A percentile compares a stretch with the other conserved stretches of the same genome.
These are phyloP conservation scores for Erythrobasidium yunnanense DNA, from an alignment of 768 basidiomycete genomes.

Conservation along the genomic window DNA sequence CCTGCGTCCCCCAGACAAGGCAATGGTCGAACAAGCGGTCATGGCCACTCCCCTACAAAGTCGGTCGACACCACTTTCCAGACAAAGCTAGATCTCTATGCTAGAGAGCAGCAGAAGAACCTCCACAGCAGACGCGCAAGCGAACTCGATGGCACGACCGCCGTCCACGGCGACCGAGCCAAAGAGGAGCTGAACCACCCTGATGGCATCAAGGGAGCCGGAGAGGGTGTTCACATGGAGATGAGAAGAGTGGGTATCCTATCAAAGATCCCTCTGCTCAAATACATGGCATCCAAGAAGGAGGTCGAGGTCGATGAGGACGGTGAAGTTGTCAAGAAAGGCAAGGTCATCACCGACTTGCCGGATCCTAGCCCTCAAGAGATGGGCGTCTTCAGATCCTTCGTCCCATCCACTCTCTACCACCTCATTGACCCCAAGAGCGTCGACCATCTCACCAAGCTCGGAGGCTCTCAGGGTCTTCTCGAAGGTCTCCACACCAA, in stretches of 20 bases:
- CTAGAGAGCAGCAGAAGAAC: slow-evolving; percentile 4
- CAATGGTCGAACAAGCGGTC: too few relatives aligned
- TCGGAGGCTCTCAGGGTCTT: slow-evolving; percentile 63
- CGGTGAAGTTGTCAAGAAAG: not conserved
- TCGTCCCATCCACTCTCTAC: slow-evolving; percentile 34
- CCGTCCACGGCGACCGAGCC: not conserved
- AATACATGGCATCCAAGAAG: not conserved
- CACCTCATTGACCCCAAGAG: slow-evolving; percentile 77
- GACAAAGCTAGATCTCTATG: not conserved
- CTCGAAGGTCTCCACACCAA: slow-evolving; percentile 65
- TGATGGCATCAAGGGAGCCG: not conserved
- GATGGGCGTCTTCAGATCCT: slow-evolving; percentile 33
- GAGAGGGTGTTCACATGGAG: not conserved
- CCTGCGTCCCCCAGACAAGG: too few relatives aligned
- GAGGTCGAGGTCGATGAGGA: not conserved
- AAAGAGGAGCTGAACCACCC: slow-evolving; percentile 2
- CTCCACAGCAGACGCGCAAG: not conserved
- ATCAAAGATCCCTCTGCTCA: slow-evolving; percentile 1
- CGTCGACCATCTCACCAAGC: slow-evolving; percentile 51
- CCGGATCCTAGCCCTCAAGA: slow-evolving; percentile 27
- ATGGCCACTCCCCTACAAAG: slow-evolving; percentile 9
- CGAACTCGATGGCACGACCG: not conserved
- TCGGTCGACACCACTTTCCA: slow-evolving; percentile 11
- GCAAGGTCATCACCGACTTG: not conserved
- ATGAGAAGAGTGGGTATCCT: not conserved